A percentile compares a stretch with the other conserved stretches of the same genome.
phyloP scores from a whole-genome alignment of 352 stramenopile genomes.

The Lagenidium giganteum region DNA sequence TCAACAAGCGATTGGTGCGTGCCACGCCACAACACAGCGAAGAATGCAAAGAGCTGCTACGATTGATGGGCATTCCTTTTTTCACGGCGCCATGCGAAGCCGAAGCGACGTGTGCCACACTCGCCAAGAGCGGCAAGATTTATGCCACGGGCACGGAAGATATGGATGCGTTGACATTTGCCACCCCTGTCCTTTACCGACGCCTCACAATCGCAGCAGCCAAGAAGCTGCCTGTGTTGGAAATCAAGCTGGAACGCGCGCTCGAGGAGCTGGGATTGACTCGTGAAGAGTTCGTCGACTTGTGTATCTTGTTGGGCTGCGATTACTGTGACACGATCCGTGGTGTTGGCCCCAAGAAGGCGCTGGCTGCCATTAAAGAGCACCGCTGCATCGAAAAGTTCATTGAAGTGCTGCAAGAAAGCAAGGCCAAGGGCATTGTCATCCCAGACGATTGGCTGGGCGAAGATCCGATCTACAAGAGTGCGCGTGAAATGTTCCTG shows the following conservation, averaged over 20 bases:
- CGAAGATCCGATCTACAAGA: constrained; percentile 89
- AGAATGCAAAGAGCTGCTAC: constrained; percentile 90
- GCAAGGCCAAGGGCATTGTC: constrained; percentile 75
- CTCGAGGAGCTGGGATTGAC: constrained; percentile 92
- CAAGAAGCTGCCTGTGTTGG: constrained; percentile 89
- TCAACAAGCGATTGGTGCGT: constrained; percentile 89
- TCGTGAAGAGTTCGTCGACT: constrained; percentile 96
- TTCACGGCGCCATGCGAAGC: constrained; percentile 97
- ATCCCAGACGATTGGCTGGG: constrained; percentile 84
- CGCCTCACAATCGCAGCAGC: constrained; percentile 84
- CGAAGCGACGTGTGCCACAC: constrained; percentile 95
- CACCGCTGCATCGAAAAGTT: constrained; percentile 95
- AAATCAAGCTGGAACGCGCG: constrained; percentile 89
- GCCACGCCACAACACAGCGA: constrained; percentile 91
- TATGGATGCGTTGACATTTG: constrained; percentile 99
- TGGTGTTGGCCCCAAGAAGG: constrained; percentile 97
- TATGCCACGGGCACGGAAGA: constrained; percentile 97
- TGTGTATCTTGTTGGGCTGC: constrained; percentile 98
- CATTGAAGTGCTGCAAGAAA: constrained; percentile 86
- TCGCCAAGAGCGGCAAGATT: constrained; percentile 91
- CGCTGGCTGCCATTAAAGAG: constrained; percentile 95
- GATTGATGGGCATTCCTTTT: constrained; percentile 96
- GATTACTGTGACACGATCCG: constrained; percentile 99
- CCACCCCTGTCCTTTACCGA: constrained; percentile 93
- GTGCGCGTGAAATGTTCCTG: constrained; percentile 92